These are phyloP conservation scores for Glebionis coronaria DNA, from an alignment of 129 eudicot species.

Conservation along the genomic window DNA sequence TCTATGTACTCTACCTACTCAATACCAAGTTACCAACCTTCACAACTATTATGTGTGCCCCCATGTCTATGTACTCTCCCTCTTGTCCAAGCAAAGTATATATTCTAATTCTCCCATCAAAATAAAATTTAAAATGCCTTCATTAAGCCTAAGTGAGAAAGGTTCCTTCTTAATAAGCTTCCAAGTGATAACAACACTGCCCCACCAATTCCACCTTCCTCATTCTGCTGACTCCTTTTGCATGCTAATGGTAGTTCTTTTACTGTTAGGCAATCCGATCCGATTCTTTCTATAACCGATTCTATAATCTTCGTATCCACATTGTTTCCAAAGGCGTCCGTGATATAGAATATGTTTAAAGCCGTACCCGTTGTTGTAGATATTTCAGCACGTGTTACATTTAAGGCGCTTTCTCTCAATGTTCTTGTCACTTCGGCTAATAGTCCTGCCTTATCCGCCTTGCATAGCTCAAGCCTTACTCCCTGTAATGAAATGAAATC, in stretches of 20 bases:
- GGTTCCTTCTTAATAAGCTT: slow-evolving; percentile 76
- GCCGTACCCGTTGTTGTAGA: slow-evolving; percentile 56
- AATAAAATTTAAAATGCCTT: slow-evolving; percentile 41
- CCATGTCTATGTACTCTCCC: no score
- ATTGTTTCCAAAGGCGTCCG: slow-evolving; percentile 61
- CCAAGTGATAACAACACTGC: slow-evolving; percentile 76
- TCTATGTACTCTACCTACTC: slow-evolving; percentile 30
- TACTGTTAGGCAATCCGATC: slow-evolving; percentile 52
- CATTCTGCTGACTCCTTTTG: slow-evolving; percentile 29
- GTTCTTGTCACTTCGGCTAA: slow-evolving; percentile 80
- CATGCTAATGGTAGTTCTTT: slow-evolving; percentile 57
- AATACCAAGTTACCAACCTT: slow-evolving; percentile 41
- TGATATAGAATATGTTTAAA: slow-evolving; percentile 54
- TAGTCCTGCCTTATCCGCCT: slow-evolving; percentile 50
- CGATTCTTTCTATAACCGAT: slow-evolving; percentile 54
- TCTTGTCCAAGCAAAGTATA: slow-evolving; percentile 34
- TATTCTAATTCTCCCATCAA: slow-evolving; percentile 11
- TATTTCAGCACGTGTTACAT: slow-evolving; percentile 83
- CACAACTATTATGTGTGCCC: no score
- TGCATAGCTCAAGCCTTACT: slow-evolving; percentile 62
- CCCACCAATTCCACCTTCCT: slow-evolving; percentile 61
- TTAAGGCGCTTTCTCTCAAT: slow-evolving; percentile 74
- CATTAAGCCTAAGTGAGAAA: slow-evolving; percentile 69
- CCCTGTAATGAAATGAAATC: slow-evolving; percentile 45
- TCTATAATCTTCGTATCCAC: slow-evolving; percentile 57